phyloP scores from a whole-genome alignment of 495 filamentous ascomycete genomes.

The Gamarada debralockiae region DNA sequence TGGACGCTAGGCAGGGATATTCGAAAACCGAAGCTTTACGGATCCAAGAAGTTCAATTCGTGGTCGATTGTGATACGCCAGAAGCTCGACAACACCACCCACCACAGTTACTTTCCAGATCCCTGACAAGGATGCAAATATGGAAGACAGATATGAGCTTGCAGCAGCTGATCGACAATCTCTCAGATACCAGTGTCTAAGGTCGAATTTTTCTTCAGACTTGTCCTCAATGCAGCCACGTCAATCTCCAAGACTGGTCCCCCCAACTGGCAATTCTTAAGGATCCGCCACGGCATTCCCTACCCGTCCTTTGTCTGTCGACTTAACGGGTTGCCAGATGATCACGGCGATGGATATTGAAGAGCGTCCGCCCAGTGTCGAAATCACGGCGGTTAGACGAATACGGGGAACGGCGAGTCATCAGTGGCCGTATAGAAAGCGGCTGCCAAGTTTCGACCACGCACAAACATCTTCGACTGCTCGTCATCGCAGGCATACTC shows the following conservation, averaged over 20 bases:
- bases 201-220: neutral
- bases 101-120: slow-evolving; percentile 1
- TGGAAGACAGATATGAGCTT: neutral
- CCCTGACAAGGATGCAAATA: neutral
- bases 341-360: too few species aligned
- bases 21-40: slow-evolving; percentile 12
- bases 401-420: too few species aligned
- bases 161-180: neutral
- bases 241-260: neutral
- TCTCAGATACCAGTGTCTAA: neutral
- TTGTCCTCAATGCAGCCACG: too few species aligned
- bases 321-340: too few species aligned
- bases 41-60: slow-evolving; percentile 4
- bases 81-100: neutral
- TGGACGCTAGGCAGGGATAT: slow-evolving; percentile 30
- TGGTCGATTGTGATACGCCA: slow-evolving; percentile 16
- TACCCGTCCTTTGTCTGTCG: too few species aligned
- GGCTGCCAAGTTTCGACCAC: too few species aligned
- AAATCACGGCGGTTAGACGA: too few species aligned
- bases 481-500: too few species aligned
- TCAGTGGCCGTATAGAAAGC: too few species aligned
- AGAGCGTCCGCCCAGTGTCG: too few species aligned
- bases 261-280: neutral
- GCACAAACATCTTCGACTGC: too few species aligned
- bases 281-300: neutral